phyloP scores from a whole-genome alignment of 2,329 filamentous ascomycete species.

The Claviceps arundinis region DNA sequence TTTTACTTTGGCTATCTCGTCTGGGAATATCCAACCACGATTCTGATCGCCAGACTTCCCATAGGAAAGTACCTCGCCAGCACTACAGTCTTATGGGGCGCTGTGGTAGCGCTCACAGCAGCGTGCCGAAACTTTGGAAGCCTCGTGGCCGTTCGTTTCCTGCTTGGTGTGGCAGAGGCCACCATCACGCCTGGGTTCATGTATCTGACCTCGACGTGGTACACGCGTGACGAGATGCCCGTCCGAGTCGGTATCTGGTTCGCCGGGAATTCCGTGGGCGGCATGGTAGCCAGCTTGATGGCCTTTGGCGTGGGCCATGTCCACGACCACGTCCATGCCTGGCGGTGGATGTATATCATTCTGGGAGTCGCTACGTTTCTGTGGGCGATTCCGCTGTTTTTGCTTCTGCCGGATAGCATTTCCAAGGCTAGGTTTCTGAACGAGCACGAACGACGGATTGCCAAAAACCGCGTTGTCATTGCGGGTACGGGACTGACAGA shows the following conservation, averaged over 20 bases:
- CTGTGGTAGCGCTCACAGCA: conserved; percentile 28
- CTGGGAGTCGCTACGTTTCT: conserved; percentile 37
- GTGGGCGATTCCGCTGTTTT: conserved; percentile 34
- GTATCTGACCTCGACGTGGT: conserved; percentile 40
- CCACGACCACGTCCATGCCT: conserved; percentile 29
- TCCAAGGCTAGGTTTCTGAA: conserved; percentile 44
- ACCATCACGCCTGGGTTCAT: conserved; percentile 40
- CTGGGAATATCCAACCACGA: conserved; percentile 34
- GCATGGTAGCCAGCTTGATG: conserved; percentile 33
- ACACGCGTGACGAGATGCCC: conserved; percentile 31
- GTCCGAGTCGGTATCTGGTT: conserved; percentile 43
- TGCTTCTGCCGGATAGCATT: conserved; percentile 38
- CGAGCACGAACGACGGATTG: conserved; percentile 35
- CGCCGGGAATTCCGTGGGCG: conserved; percentile 34
- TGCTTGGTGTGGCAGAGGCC: conserved; percentile 40
- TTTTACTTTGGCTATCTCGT: conserved; percentile 33
- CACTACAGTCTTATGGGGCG: conserved; percentile 35
- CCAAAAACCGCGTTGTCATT: conserved; percentile 31
- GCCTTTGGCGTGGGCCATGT: conserved; percentile 45
- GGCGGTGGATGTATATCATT: conserved; percentile 46
- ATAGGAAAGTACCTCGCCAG: conserved; percentile 30
- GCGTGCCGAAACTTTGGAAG: conserved; percentile 27
- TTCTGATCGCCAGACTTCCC: conserved; percentile 32
- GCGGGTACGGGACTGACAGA: conserved; percentile 39
- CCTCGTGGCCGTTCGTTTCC: conserved; percentile 31